Conservation (phyloP, 2,329 filamentous ascomycete genomes). For the Penicillium expansum region DNA sequence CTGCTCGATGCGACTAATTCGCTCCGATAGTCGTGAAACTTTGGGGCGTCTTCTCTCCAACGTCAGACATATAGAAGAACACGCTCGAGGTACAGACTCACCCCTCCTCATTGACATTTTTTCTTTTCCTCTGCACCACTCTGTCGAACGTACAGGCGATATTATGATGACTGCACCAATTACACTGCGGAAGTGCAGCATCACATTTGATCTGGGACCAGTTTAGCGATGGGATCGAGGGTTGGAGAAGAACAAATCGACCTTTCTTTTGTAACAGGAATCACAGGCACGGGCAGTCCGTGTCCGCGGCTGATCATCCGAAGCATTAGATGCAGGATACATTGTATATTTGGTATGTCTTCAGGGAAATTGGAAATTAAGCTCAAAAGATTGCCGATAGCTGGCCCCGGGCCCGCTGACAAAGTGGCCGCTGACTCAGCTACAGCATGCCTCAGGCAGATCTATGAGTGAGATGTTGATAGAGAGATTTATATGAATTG, state of each 20-base stretch:
- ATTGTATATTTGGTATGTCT: constrained; percentile 5
- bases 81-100: constrained; percentile 10
- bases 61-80: background rate
- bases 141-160: constrained; percentile 49
- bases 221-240: background rate
- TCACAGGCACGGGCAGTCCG: constrained; percentile 46
- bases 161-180: constrained; percentile 52
- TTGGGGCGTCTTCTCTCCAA: constrained; percentile 23
- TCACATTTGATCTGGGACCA: constrained; percentile 53
- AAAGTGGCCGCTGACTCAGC: background rate
- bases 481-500: background rate
- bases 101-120: constrained; percentile 23
- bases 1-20: constrained; percentile 43
- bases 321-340: constrained; percentile 18
- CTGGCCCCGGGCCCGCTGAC: constrained; percentile 1
- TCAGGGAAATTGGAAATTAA: background rate
- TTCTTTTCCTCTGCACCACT: constrained; percentile 30
- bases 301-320: constrained; percentile 22
- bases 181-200: constrained; percentile 44
- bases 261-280: constrained; percentile 52
- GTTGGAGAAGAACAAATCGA: constrained; percentile 18
- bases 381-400: background rate
- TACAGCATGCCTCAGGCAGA: background rate
- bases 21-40: constrained; percentile 35
- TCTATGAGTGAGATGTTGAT: too few relatives aligned